Base-by-base conservation (phyloP, 139 green algal genomes). In the Chlamydomonas sp. region DNA sequence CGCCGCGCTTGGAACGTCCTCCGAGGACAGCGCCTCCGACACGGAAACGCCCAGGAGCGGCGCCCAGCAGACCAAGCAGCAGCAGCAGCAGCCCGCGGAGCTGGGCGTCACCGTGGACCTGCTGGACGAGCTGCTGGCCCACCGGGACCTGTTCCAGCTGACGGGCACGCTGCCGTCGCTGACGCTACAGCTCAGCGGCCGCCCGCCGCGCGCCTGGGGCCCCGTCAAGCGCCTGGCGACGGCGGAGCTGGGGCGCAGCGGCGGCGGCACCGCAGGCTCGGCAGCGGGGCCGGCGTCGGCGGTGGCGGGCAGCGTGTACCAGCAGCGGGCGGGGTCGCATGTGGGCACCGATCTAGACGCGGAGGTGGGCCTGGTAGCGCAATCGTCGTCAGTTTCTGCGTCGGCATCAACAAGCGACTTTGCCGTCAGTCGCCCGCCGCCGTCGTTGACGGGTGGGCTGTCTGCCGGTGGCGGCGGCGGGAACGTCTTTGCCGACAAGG, bases 91-190 rank as follows among this genome's bases (percentile, higher is more conserved):
- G 31, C 31, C 31, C 31, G 31, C 31, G 31, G 31, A 49, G 31
- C 31, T 87, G n/a, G 83, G 83, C 49, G 6, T 81, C n/a, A 80
- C 62, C 3, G 31, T 9, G n/a, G 89, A 92, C 80, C 82, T 94
- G 18, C 79, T 94, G 69, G 90, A 91, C 68, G 72, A 88, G 75
- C 73, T 90, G 60, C 77, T 94, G 69, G 75, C 67, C 8, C 91
- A 91, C 86, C 85, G 89, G 68, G 77, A 87, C 81, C n/a, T 89
- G 63, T 66, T 91, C 57, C 63, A 92, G 71, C 76, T 97, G 60
- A 84, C 87, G 4, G 93, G 91, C 18, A 81, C 89, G 5, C 90
- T 97, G 71, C 85, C 91, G 2, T 94, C 96, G 85, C 84, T 97
- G 74, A 90, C 90, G 14, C 62, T 97, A 8, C 88, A 91, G 68